Conservation (phyloP, 2,329 filamentous ascomycete genomes). For the Paecilomyces variotii region DNA sequence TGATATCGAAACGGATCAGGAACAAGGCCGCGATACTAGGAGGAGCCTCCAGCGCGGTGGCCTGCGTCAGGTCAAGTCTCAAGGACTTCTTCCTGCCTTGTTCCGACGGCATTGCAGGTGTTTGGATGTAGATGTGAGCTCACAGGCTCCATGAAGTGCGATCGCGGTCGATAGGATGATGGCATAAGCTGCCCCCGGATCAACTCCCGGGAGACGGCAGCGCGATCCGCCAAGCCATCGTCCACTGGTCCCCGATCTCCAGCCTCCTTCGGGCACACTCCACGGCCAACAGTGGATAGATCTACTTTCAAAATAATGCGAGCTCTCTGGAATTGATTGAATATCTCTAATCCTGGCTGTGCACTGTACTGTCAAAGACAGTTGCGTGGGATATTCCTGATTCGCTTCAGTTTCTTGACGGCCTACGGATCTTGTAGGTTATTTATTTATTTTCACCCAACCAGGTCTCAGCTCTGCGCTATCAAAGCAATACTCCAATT, state of each 20-base stretch:
- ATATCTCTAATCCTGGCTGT: not conserved
- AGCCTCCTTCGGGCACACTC: not conserved
- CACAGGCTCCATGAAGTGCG: conserved; percentile 16
- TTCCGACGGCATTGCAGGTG: conserved; percentile 20
- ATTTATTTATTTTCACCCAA: not conserved
- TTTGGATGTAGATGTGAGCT: conserved; percentile 3
- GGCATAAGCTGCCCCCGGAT: not conserved
- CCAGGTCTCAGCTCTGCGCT: not conserved
- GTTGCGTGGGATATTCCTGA: not conserved
- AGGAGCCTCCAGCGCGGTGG: conserved; percentile 26
- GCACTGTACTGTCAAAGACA: not conserved
- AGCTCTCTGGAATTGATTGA: not conserved
- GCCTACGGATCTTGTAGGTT: not conserved
- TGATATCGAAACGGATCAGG: conserved; percentile 85
- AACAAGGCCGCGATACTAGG: conserved; percentile 67
- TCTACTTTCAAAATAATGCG: not conserved
- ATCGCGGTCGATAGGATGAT: not conserved
- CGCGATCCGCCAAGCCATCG: conserved; percentile 1
- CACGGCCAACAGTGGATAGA: not conserved
- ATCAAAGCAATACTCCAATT: not conserved
- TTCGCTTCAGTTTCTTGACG: not conserved
- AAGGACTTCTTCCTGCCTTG: conserved; percentile 21
- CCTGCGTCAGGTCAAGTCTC: conserved; percentile 26
- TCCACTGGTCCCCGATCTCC: not conserved
- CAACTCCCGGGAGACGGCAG: not conserved